Conservation (phyloP, 2,329 filamentous ascomycete genomes). For the Colletotrichum camelliae region DNA sequence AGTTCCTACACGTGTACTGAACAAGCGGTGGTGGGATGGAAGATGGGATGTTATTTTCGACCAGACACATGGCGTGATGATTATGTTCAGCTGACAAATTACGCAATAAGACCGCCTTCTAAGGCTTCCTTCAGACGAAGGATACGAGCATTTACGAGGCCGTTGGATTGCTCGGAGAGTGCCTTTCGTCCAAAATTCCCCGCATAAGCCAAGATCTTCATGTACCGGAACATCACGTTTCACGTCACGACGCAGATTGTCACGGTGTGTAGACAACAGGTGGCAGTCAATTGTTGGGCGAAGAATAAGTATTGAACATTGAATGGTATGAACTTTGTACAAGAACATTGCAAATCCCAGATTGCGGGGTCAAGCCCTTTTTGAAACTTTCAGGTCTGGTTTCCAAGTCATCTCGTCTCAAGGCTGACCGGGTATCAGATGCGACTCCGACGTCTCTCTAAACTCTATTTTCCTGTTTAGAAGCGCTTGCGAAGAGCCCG, state of each 20-base stretch:
- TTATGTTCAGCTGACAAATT: neutral
- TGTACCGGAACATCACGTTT: neutral
- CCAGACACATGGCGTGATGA: neutral
- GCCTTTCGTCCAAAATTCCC: neutral
- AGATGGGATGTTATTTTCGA: neutral
- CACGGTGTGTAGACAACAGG: neutral
- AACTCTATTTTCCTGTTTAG: conserved; percentile 8
- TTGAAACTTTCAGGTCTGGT: conserved; percentile 1
- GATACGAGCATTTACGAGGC: neutral
- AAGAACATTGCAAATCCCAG: conserved; percentile 19
- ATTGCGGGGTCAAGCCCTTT: neutral
- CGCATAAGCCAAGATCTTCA: neutral
- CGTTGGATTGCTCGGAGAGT: neutral
- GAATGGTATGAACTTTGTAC: conserved; percentile 18
- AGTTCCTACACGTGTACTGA: neutral
- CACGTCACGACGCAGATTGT: neutral
- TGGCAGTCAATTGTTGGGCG: neutral
- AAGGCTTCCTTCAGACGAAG: neutral
- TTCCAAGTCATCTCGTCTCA: conserved; percentile 17
- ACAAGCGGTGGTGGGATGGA: neutral
- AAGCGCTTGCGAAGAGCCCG: conserved; percentile 19
- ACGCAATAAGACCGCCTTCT: neutral
- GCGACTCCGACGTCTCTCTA: conserved; percentile 8
- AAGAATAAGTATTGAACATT: conserved; percentile 22
- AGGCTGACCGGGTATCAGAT: conserved; percentile 7